A percentile compares a stretch with the other conserved stretches of the same genome.
These are phyloP conservation scores for Ophiocytium majus DNA, from an alignment of 352 stramenopile genomes.

Conservation along the genomic window DNA sequence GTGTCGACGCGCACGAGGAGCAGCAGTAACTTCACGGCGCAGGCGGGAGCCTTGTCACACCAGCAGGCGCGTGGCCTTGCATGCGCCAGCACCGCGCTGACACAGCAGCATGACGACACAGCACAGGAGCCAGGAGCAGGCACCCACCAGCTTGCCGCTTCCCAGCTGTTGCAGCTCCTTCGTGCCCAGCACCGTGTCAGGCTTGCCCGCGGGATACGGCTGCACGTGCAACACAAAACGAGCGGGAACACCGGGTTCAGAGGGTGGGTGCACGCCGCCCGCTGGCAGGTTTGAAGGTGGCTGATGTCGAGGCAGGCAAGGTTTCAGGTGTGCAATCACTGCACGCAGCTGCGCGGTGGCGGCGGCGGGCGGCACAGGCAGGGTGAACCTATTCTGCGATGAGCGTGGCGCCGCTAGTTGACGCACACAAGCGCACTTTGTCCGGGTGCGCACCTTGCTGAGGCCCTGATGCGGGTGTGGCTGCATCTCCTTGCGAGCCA, in stretches of 20 bases:
- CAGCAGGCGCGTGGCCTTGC: neutral
- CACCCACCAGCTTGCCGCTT: constrained; percentile 35
- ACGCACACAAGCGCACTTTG: neutral
- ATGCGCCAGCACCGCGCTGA: constrained; percentile 11
- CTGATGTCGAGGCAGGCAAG: neutral
- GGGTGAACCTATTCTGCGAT: neutral
- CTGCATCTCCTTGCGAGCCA: neutral
- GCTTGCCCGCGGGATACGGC: constrained; percentile 51
- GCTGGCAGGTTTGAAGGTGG: neutral
- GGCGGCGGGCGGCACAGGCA: neutral
- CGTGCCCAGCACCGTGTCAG: constrained; percentile 33
- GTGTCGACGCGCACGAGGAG: neutral
- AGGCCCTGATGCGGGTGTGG: constrained; percentile 48
- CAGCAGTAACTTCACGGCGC: neutral
- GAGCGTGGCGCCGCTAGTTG: neutral
- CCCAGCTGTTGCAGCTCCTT: constrained; percentile 36
- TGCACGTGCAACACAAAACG: constrained; percentile 11
- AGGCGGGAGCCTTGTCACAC: neutral
- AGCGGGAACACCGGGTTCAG: neutral
- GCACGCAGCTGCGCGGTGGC: neutral
- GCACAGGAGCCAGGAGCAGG: neutral
- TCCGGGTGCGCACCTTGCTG: constrained; percentile 34
- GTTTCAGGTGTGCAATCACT: neutral
- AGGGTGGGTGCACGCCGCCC: neutral
- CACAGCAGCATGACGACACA: constrained; percentile 13